phyloP scores from a whole-genome alignment of 352 stramenopile species.

The Globisporangium polare region DNA sequence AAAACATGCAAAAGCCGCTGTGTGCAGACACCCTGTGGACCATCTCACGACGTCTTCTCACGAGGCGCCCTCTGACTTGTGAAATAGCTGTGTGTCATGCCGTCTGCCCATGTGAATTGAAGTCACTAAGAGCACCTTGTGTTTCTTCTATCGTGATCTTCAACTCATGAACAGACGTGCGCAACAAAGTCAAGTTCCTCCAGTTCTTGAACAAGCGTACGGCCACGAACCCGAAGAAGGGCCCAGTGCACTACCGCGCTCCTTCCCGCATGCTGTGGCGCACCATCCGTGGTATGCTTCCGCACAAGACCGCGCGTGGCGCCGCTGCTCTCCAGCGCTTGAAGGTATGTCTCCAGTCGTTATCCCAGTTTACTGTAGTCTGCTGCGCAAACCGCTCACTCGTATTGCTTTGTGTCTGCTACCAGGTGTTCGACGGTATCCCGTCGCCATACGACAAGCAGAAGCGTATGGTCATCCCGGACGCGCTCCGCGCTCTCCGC shows the following conservation, averaged over 20 bases:
- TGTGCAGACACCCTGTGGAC: slow-evolving; percentile 76
- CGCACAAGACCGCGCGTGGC: slow-evolving; percentile 98
- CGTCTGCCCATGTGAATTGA: slow-evolving; percentile 33
- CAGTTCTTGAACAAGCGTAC: slow-evolving; percentile 98
- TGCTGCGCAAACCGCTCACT: not conserved
- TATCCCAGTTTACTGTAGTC: not conserved
- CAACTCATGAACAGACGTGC: slow-evolving; percentile 73
- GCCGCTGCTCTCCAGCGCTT: slow-evolving; percentile 94
- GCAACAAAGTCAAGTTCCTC: slow-evolving; percentile 98
- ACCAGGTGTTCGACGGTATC: slow-evolving; percentile 97
- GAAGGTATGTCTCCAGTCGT: slow-evolving; percentile 55
- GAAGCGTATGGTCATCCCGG: slow-evolving; percentile 98
- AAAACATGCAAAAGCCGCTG: slow-evolving; percentile 92
- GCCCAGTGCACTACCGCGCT: slow-evolving; percentile 97
- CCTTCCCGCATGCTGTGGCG: slow-evolving; percentile 93
- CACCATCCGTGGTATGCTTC: slow-evolving; percentile 97
- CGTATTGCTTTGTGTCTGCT: not conserved
- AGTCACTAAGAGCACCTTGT: slow-evolving; percentile 14
- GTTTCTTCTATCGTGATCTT: slow-evolving; percentile 24
- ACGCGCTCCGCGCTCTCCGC: slow-evolving; percentile 92
- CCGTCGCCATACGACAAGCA: slow-evolving; percentile 98
- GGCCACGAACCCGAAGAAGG: slow-evolving; percentile 97
- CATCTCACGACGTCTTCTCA: slow-evolving; percentile 6
- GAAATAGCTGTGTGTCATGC: slow-evolving; percentile 66
- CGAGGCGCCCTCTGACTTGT: slow-evolving; percentile 14